A percentile compares a stretch with the other conserved stretches of the same genome.
Evolutionary conservation across 768 basidiomycete genomes (phyloP).

Genomic region (Stropharia rugosoannulata): DNA sequence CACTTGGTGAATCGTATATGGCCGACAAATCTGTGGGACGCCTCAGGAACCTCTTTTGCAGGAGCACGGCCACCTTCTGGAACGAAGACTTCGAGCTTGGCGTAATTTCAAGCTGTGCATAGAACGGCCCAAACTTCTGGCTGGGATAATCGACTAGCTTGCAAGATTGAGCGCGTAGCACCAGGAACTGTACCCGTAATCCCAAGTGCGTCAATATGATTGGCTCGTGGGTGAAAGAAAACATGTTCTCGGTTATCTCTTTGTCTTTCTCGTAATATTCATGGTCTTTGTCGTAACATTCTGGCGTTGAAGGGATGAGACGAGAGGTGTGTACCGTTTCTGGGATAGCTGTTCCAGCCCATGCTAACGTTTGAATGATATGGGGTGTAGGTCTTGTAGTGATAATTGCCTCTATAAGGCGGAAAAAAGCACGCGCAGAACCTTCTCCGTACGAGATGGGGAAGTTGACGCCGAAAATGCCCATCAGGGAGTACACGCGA

Average conservation of each 20-base stretch:
- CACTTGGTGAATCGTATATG: background rate
- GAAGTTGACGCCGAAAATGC: background rate
- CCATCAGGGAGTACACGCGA: background rate
- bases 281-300: background rate
- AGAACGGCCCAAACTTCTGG: background rate
- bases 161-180: background rate
- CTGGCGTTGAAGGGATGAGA: background rate
- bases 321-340: background rate
- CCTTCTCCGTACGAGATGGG: slow-evolving; percentile 4
- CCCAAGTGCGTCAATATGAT: background rate
- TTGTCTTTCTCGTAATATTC: background rate
- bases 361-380: background rate
- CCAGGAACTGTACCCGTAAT: background rate
- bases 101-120: background rate
- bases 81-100: background rate
- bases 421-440: background rate
- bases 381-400: background rate
- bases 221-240: background rate
- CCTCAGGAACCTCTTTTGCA: background rate
- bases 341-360: background rate
- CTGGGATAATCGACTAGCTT: background rate
- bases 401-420: background rate
- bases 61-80: background rate
- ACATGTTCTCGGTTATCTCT: background rate
- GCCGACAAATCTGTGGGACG: background rate